These are phyloP conservation scores for Malus sylvestris DNA, from an alignment of 306 rosid species.

Conservation along the genomic window DNA sequence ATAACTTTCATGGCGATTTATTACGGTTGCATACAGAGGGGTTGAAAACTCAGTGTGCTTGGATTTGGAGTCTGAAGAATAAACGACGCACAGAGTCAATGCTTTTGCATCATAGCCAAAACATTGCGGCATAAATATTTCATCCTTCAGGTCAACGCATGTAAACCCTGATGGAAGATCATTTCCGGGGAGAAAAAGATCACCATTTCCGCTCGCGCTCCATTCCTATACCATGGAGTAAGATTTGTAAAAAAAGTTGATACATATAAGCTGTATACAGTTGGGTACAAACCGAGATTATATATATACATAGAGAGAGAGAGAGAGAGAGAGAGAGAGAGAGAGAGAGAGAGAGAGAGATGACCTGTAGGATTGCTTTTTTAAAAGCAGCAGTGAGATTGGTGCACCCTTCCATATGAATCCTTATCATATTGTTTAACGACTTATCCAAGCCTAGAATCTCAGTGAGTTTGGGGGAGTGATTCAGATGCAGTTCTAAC, in stretches of 20 bases:
- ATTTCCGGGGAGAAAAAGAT: neutral
- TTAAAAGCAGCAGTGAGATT: neutral
- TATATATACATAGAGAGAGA: neutral
- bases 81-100: slow-evolving; percentile 1
- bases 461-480: too few relatives aligned
- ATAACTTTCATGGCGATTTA: neutral
- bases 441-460: too few relatives aligned
- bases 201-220: neutral
- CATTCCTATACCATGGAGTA: slow-evolving; percentile 4
- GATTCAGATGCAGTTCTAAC: neutral
- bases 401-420: neutral
- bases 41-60: too few relatives aligned
- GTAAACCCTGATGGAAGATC: too few relatives aligned
- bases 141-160: neutral
- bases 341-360: neutral
- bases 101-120: neutral
- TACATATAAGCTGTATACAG: neutral
- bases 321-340: neutral
- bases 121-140: neutral
- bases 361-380: slow-evolving; percentile 12
- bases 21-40: neutral
- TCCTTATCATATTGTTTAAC: too few relatives aligned
- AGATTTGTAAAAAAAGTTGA: too few relatives aligned
- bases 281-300: neutral
- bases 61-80: neutral